Conservation (phyloP, 164 flowering plant species). For the Aristolochia contorta region DNA sequence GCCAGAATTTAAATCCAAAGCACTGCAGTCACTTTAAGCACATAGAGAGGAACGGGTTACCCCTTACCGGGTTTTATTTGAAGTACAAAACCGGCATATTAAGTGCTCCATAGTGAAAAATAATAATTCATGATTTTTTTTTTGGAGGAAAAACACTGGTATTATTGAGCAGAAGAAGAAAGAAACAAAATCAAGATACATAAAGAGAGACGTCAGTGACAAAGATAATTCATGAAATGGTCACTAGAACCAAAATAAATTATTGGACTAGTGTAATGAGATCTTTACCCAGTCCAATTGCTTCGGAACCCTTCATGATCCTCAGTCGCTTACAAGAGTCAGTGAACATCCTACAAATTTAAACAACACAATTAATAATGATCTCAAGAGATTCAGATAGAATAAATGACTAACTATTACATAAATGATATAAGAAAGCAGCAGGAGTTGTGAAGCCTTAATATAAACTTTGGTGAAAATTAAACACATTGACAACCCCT, state of each 20-base stretch:
- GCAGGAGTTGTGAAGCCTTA: not conserved
- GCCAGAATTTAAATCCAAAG: too few relatives aligned
- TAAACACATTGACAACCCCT: not conserved
- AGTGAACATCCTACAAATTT: conserved; percentile 56
- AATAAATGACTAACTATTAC: not conserved
- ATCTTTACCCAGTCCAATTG: conserved; percentile 62
- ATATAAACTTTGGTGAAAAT: not conserved
- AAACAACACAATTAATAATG: conserved; percentile 6
- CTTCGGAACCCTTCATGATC: conserved; percentile 76
- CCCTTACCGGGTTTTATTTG: too few relatives aligned
- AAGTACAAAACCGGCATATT: too few relatives aligned
- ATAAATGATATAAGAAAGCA: not conserved
- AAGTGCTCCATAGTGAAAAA: too few relatives aligned
- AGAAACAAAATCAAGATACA: not conserved
- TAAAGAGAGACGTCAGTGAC: too few relatives aligned
- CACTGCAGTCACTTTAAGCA: too few relatives aligned
- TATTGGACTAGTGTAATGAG: not conserved
- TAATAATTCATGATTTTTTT: not conserved
- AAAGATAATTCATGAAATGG: not conserved
- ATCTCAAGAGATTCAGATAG: not conserved
- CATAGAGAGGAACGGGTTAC: too few relatives aligned
- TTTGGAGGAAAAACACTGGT: not conserved
- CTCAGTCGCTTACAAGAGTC: conserved; percentile 54
- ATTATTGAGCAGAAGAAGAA: not conserved
- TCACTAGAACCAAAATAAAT: not conserved